Base-by-base conservation (phyloP, 495 filamentous ascomycete species). In the Sabuloglossum arenarium region DNA sequence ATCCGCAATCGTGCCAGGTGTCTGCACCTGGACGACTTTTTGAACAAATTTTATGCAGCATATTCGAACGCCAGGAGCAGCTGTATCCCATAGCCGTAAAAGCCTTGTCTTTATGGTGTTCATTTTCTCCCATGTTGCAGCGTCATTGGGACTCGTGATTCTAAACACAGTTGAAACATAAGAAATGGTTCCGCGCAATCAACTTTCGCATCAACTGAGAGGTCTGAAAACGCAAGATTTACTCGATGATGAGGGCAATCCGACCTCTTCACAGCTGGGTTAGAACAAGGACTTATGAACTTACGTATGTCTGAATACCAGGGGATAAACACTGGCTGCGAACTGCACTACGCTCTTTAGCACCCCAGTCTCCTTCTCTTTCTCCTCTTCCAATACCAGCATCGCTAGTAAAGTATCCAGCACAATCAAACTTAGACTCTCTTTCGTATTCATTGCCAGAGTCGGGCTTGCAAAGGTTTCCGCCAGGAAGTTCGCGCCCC, bases 41-140 rank as follows among this genome's bases (percentile, higher is more conserved):
- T 97, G 89, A 16, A 85, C 81, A 63, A 98, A 97, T 65, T 98
- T 98, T 74, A 96, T 85, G 68, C 91, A 96, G 73, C 87, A 90
- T 63, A 96, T 76, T 64, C 82, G 83, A 46, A 97, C 79, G 0
- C 85, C 80, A 9, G 79, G 72, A 3, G 78, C 72, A 10, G 86
- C 87, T 24, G 73, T 74, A 68, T 97, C 91, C 91, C 89, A 95
- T 65, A 88, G 78, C 50, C 75, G 79, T 58, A 96, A 67, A 56
- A 98, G 89, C 53, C 81, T 85, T 21, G 81, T 79, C 70, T 98
- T 98, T 68, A 97, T 91, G 11, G 80, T 74, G 51, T 77, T 75
- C 79, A 96, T 95, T 45, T 79, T 78, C 60, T 90, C 84, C 91
- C 91, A 98, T 53, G 79, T 77, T 52, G 78, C 70, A n/a, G 67